Evolutionary conservation across 805 yeast species (phyloP), one percentile per base, ranked within the genome.

Genomic region (Sugiyamaella valdiviana): DNA sequence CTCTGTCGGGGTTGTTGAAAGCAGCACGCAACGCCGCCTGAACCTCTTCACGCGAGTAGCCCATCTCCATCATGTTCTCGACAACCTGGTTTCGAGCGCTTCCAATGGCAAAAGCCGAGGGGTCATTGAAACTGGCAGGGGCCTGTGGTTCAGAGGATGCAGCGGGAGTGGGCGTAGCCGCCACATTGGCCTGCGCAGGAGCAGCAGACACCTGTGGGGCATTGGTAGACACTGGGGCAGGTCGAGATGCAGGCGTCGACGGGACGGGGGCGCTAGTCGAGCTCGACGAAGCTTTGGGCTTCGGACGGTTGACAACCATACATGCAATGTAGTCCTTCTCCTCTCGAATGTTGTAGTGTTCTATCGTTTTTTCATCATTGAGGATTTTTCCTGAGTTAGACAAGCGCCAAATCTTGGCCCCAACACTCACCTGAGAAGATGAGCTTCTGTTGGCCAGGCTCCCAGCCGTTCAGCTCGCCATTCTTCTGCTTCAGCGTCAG

Each of bases 1-100:
- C 99, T 60, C 99, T 81, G 64, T 91, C 98, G 17, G 99, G 98
- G 68, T 93, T 90, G 70, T 91, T 91, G 71, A 81, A 93, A 1
- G 99, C 98, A 14, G 96, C 95, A 58, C 95, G 80, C 64, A 93
- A 71, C 0, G 99, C 99, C 41, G 80, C 78, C 68, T 87, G 95
- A 21, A 88, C 96, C 63, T 87, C 86, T 15, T 79, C 76, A 58
- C 95, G 80, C 45, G 84, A 87, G 63, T 89, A 93, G 6, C 99
- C 99, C 97, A 93, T 89, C 57, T 87, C 97, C 81, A 89, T 78
- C 65, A 93, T 89, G 63, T 83, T 83, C 51, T 74, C 75, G 50
- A 91, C 78, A 29, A 95, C 86, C 9, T 82, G 78, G 59, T 85
- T 88, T 57, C 96, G 78, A 51, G 82, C 82, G 36, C 76, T 65